A percentile compares a stretch with the other conserved stretches of the same genome.
These are phyloP conservation scores for Lactifluus rugatus DNA, from an alignment of 768 basidiomycete genomes.

Conservation along the genomic window DNA sequence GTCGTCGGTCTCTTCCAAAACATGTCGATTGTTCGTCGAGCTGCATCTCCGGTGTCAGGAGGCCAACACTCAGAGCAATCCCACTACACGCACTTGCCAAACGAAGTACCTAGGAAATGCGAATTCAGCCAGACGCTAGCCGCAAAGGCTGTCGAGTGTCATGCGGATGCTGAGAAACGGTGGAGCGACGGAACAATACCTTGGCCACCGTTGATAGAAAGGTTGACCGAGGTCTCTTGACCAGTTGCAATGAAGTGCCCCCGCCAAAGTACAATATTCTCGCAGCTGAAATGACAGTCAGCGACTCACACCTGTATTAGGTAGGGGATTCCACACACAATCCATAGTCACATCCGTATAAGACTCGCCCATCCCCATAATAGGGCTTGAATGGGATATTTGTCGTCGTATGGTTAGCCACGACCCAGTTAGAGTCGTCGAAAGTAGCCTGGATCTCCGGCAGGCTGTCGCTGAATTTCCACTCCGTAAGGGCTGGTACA, in stretches of 20 bases:
- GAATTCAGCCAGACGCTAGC: conserved; percentile 76
- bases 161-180: background rate
- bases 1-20: conserved; percentile 58
- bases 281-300: conserved; percentile 45
- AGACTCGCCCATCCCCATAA: conserved; percentile 66
- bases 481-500: conserved; percentile 46
- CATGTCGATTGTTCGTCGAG: conserved; percentile 55
- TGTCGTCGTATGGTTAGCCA: conserved; percentile 63
- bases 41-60: conserved; percentile 26
- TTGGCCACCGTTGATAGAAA: conserved; percentile 75
- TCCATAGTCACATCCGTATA: conserved; percentile 83
- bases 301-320: background rate
- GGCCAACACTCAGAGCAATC: background rate
- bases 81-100: conserved; percentile 48
- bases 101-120: conserved; percentile 60
- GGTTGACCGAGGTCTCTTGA: conserved; percentile 50
- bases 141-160: conserved; percentile 49
- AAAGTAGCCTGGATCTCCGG: conserved; percentile 55
- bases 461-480: conserved; percentile 68
- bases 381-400: conserved; percentile 60
- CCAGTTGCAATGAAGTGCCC: conserved; percentile 67
- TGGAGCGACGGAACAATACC: conserved; percentile 30
- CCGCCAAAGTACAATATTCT: conserved; percentile 73
- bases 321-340: conserved; percentile 37
- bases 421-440: conserved; percentile 54